A percentile compares a stretch with the other conserved stretches of the same genome.
phyloP scores from a whole-genome alignment of 2,329 filamentous ascomycete species.

The Beauveria sp. region DNA sequence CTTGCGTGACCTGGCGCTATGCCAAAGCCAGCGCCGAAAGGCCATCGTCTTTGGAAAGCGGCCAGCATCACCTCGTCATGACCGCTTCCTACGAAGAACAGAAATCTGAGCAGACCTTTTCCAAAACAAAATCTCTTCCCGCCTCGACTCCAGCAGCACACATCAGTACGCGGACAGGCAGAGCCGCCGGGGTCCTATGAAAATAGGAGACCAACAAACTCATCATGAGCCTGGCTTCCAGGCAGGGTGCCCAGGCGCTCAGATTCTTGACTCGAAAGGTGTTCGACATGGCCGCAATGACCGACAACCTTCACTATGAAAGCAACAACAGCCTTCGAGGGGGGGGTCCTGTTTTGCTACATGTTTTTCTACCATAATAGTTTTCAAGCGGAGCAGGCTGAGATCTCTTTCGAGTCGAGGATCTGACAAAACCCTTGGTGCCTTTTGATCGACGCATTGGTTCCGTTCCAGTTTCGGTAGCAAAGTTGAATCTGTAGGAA shows the following conservation, averaged over 20 bases:
- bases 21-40: not conserved
- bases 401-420: not conserved
- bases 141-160: conserved; percentile 6
- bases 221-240: not conserved
- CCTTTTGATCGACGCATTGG: not conserved
- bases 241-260: not conserved
- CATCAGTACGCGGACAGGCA: not conserved
- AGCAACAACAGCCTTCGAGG: not conserved
- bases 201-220: not conserved
- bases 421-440: not conserved
- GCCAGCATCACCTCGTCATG: not conserved
- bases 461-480: not conserved
- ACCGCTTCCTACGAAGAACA: conserved; percentile 32
- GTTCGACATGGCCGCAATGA: conserved; percentile 27
- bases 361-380: conserved; percentile 30
- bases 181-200: not conserved
- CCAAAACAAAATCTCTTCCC: not conserved
- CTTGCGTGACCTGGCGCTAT: not conserved
- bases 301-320: conserved; percentile 20
- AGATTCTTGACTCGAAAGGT: not conserved
- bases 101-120: conserved; percentile 39
- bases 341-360: conserved; percentile 7
- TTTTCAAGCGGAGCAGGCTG: conserved; percentile 48
- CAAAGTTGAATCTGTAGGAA: not conserved
- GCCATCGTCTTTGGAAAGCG: not conserved